phyloP scores from a whole-genome alignment of 352 stramenopile species.

The Phytopythium montanum region DNA sequence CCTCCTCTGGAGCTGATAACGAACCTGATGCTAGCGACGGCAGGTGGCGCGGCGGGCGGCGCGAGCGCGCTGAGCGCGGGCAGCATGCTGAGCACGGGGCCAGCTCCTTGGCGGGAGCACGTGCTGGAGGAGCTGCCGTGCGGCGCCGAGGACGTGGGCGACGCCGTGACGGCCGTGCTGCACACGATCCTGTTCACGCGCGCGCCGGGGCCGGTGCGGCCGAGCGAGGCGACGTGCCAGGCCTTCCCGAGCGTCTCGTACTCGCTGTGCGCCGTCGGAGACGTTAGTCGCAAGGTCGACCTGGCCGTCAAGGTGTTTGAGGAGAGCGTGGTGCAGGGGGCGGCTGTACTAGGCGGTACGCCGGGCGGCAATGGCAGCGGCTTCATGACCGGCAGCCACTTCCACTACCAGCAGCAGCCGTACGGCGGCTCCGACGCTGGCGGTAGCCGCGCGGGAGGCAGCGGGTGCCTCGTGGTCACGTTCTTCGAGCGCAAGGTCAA shows the following conservation, averaged over 20 bases:
- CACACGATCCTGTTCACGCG: conserved; percentile 83
- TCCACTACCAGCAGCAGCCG: conserved; percentile 12
- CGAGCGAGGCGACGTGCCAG: conserved; percentile 72
- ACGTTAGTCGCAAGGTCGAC: conserved; percentile 79
- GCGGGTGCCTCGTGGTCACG: conserved; percentile 55
- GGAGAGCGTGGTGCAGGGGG: conserved; percentile 26
- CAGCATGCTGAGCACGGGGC: conserved; percentile 4
- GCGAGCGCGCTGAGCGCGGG: conserved; percentile 4
- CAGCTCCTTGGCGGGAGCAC: conserved; percentile 50
- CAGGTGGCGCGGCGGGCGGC: not conserved
- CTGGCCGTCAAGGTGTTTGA: conserved; percentile 60
- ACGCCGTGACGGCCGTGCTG: conserved; percentile 63
- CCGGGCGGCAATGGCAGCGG: conserved; percentile 4
- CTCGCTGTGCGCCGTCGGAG: conserved; percentile 67
- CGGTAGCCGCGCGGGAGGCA: conserved; percentile 21
- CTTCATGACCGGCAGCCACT: conserved; percentile 10
- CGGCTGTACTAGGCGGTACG: conserved; percentile 2
- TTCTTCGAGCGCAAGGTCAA: conserved; percentile 85
- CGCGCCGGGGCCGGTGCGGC: conserved; percentile 63
- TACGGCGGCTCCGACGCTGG: conserved; percentile 23
- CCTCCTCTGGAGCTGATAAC: conserved; percentile 2
- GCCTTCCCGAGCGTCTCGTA: conserved; percentile 77
- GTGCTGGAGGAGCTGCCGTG: conserved; percentile 63
- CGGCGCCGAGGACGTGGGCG: conserved; percentile 44
- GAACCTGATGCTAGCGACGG: conserved; percentile 1